A percentile compares a stretch with the other conserved stretches of the same genome.
phyloP scores from a whole-genome alignment of 192 early-diverging fungal genomes.

The Mortierella claussenii region DNA sequence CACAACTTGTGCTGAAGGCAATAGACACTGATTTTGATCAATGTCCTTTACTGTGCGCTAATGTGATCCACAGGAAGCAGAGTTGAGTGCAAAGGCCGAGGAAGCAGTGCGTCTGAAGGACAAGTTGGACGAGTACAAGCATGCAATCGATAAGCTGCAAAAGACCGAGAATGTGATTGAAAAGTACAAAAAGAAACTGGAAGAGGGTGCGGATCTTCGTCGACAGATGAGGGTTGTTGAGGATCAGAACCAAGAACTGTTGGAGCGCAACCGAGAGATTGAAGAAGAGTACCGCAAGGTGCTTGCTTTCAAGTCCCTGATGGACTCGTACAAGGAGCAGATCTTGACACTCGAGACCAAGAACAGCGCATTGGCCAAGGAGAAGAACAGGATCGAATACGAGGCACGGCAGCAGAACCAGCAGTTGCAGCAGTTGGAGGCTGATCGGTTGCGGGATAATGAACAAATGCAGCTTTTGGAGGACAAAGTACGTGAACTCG shows the following conservation, averaged over 20 bases:
- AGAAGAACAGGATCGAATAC: slow-evolving; percentile 79
- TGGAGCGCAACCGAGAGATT: slow-evolving; percentile 77
- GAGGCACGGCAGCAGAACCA: slow-evolving; percentile 69
- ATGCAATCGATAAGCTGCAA: slow-evolving; percentile 90
- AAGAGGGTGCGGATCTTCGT: slow-evolving; percentile 85
- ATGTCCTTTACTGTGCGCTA: not conserved
- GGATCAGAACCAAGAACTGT: slow-evolving; percentile 75
- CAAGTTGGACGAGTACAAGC: slow-evolving; percentile 91
- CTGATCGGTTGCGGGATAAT: slow-evolving; percentile 70
- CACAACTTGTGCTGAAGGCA: not conserved
- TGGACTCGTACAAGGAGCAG: slow-evolving; percentile 91
- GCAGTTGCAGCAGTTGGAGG: slow-evolving; percentile 71
- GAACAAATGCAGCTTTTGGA: slow-evolving; percentile 85
- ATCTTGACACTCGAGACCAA: slow-evolving; percentile 78
- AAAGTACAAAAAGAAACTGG: slow-evolving; percentile 96
- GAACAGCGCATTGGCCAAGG: slow-evolving; percentile 71
- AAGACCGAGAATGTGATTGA: slow-evolving; percentile 95
- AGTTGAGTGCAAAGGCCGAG: slow-evolving; percentile 71
- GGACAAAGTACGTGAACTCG: slow-evolving; percentile 84
- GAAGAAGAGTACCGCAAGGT: slow-evolving; percentile 92
- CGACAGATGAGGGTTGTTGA: slow-evolving; percentile 84
- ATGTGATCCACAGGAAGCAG: slow-evolving; percentile 58
- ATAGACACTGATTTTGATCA: not conserved
- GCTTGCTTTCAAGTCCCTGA: slow-evolving; percentile 77
- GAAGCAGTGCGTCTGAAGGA: slow-evolving; percentile 82